A percentile compares a stretch with the other conserved stretches of the same genome.
Evolutionary conservation across 768 basidiomycete genomes (phyloP).

Genomic region (Mycena galopus): DNA sequence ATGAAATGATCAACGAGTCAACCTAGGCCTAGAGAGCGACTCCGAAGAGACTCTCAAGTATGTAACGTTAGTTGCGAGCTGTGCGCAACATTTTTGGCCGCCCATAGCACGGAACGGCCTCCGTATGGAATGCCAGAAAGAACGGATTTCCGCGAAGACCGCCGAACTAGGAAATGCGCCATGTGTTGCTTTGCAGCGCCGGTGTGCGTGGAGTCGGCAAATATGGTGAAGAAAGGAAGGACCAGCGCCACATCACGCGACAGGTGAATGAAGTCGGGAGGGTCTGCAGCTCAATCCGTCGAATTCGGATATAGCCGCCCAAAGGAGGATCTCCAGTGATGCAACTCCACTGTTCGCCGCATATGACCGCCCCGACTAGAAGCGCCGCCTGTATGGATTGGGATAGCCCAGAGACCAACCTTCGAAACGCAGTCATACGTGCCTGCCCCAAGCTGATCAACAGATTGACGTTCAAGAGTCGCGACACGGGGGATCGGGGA

Average conservation of each 20-base stretch:
- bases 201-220: constrained; percentile 13
- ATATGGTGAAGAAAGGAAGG: constrained; percentile 10
- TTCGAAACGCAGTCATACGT: constrained; percentile 5
- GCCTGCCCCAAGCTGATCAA: constrained; percentile 7
- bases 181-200: constrained; percentile 3
- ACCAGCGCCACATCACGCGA: not conserved
- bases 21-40: too few relatives aligned
- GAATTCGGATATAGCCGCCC: constrained; percentile 13
- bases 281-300: constrained; percentile 10
- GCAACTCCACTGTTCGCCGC: constrained; percentile 6
- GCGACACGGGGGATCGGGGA: not conserved
- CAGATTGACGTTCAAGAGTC: constrained; percentile 11
- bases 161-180: not conserved
- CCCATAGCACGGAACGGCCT: constrained; percentile 1
- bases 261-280: not conserved
- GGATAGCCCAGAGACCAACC: constrained; percentile 7
- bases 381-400: constrained; percentile 5
- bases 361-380: constrained; percentile 10
- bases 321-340: not conserved
- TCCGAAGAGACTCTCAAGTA: too few relatives aligned
- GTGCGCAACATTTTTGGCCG: constrained; percentile 1
- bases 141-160: not conserved
- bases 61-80: constrained; percentile 4
- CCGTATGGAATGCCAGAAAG: constrained; percentile 3
- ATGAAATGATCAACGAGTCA: too few relatives aligned